Percentiles rank a stretch among this genome's conserved stretches.
These are phyloP conservation scores for Ogataea salicorniae DNA, from an alignment of 805 yeast species.

Conservation along the genomic window DNA sequence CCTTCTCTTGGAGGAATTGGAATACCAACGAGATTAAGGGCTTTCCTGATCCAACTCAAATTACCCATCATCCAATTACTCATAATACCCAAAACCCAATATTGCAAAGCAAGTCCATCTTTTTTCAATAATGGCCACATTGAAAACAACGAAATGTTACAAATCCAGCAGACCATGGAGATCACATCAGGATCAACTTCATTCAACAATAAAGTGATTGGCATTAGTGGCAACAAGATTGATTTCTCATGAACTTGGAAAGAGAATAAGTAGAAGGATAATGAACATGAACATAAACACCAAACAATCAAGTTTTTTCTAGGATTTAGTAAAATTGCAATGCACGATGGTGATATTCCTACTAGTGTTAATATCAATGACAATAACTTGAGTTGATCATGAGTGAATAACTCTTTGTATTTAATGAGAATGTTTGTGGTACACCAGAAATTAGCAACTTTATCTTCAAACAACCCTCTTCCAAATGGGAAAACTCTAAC, in stretches of 20 bases:
- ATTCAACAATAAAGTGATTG: constrained; percentile 64
- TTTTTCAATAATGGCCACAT: constrained; percentile 80
- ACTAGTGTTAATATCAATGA: constrained; percentile 51
- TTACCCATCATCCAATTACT: constrained; percentile 81
- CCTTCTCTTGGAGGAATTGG: constrained; percentile 22
- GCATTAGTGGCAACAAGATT: constrained; percentile 81
- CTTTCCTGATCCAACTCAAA: constrained; percentile 47
- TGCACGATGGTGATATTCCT: constrained; percentile 52
- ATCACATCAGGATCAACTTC: constrained; percentile 52
- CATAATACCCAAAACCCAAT: constrained; percentile 50
- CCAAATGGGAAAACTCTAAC: constrained; percentile 83
- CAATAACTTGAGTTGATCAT: constrained; percentile 51
- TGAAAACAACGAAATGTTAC: constrained; percentile 78
- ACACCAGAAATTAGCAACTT: constrained; percentile 97
- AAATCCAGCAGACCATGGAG: constrained; percentile 83
- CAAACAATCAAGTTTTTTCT: constrained; percentile 50
- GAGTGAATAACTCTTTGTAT: constrained; percentile 51
- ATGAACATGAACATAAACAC: constrained; percentile 76
- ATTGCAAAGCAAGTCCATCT: constrained; percentile 73
- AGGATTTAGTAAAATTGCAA: constrained; percentile 47
- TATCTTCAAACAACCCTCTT: constrained; percentile 94
- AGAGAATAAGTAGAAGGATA: constrained; percentile 85
- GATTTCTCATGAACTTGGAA: constrained; percentile 97
- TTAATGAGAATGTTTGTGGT: constrained; percentile 78
- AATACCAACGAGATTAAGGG: constrained; percentile 14